Conservation (phyloP, 2,329 filamentous ascomycete species). For the Ceratocystiopsis brevicomis region DNA sequence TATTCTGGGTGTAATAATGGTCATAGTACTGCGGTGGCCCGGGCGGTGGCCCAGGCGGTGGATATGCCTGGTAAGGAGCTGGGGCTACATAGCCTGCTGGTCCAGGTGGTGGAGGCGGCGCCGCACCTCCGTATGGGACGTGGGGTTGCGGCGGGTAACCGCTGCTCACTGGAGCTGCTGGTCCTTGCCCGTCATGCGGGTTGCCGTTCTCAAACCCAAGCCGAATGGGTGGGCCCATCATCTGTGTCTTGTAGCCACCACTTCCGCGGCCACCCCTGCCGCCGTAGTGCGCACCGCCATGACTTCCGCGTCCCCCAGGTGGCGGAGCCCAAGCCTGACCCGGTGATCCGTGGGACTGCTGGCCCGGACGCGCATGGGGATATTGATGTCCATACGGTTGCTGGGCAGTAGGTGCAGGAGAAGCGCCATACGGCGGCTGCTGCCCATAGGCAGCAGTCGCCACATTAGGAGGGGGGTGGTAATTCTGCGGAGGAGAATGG, state of each 20-base stretch:
- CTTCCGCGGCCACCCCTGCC: no score
- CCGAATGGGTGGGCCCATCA: no score
- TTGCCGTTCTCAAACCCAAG: not conserved
- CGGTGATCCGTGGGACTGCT: no score
- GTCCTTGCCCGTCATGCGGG: constrained; percentile 23
- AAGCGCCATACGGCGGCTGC: no score
- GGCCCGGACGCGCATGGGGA: no score
- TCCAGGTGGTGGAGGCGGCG: constrained; percentile 8
- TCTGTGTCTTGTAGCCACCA: not conserved
- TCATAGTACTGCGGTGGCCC: constrained; percentile 14
- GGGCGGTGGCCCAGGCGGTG: constrained; percentile 15
- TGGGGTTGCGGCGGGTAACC: constrained; percentile 18
- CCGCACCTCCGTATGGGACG: constrained; percentile 13
- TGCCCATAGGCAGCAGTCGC: no score
- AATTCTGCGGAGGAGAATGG: no score
- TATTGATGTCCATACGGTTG: no score
- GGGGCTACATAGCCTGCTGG: constrained; percentile 13
- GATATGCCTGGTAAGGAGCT: constrained; percentile 20
- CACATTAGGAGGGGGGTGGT: no score
- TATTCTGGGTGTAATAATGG: constrained; percentile 13
- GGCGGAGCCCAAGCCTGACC: no score
- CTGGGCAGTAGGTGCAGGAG: no score
- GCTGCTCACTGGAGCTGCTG: constrained; percentile 25
- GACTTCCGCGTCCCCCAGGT: not conserved
- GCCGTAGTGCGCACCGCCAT: not conserved